Evolutionary conservation across 805 yeast genomes (phyloP).

Genomic region (Priceomyces haplophilus): DNA sequence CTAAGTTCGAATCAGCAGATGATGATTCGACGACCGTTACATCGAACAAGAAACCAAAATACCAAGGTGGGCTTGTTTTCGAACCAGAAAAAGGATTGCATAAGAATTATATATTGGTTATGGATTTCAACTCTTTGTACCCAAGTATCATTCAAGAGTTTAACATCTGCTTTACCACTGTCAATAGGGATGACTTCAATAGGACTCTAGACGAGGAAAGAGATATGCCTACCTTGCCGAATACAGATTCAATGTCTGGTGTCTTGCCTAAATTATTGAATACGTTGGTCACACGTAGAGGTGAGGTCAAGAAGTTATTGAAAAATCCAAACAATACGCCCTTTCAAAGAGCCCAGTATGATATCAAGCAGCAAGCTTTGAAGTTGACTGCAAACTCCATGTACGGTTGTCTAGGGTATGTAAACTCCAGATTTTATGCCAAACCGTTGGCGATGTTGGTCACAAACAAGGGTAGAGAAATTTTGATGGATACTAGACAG

Average conservation of each 20-base stretch:
- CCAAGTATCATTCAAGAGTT: constrained; percentile 97
- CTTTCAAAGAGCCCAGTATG: constrained; percentile 76
- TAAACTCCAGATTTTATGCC: constrained; percentile 89
- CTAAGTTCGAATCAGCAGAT: constrained; percentile 29
- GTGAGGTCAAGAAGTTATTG: constrained; percentile 84
- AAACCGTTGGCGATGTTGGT: constrained; percentile 94
- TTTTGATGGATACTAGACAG: constrained; percentile 87
- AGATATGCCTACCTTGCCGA: constrained; percentile 67
- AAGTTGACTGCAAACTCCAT: constrained; percentile 98
- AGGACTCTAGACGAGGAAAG: constrained; percentile 49
- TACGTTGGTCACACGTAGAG: constrained; percentile 83
- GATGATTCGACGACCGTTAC: constrained; percentile 50
- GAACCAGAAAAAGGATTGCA: constrained; percentile 96
- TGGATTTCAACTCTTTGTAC: constrained; percentile 97
- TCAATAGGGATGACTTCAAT: constrained; percentile 58
- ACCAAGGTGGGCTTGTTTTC: constrained; percentile 90
- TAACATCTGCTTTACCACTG: constrained; percentile 96
- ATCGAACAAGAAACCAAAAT: constrained; percentile 66
- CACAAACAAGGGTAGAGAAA: constrained; percentile 93
- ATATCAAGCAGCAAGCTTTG: constrained; percentile 92
- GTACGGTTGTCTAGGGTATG: constrained; percentile 97
- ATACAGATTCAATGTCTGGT: constrained; percentile 58
- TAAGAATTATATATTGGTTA: constrained; percentile 81
- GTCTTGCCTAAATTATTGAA: constrained; percentile 83
- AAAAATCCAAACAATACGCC: constrained; percentile 67